phyloP scores from a whole-genome alignment of 345 rosid species.

The Rhizophora apiculata region DNA sequence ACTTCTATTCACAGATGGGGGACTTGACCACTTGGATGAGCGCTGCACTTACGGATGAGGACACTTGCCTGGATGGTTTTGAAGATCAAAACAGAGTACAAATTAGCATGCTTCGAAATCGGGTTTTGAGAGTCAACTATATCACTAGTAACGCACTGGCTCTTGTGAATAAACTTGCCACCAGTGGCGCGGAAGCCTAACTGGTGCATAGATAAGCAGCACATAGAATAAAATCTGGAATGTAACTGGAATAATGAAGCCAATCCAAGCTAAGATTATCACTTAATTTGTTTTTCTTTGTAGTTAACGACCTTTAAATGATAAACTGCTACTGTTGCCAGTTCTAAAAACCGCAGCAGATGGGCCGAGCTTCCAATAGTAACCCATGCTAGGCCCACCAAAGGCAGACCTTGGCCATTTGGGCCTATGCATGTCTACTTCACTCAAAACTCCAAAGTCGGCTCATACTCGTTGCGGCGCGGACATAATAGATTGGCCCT shows the following conservation, averaged over 20 bases:
- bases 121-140: conserved; percentile 45
- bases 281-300: too few species aligned
- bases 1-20: conserved; percentile 53
- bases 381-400: too few species aligned
- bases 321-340: too few species aligned
- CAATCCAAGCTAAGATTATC: neutral
- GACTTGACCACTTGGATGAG: conserved; percentile 72
- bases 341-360: too few species aligned
- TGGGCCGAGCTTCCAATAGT: too few species aligned
- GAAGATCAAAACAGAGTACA: conserved; percentile 30
- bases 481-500: too few species aligned
- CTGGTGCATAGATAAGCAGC: conserved; percentile 6
- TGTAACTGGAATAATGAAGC: neutral
- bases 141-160: conserved; percentile 79
- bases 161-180: conserved; percentile 65
- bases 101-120: conserved; percentile 30
- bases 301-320: too few species aligned
- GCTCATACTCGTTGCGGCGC: too few species aligned
- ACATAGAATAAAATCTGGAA: too few species aligned
- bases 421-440: too few species aligned
- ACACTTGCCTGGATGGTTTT: conserved; percentile 82
- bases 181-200: conserved; percentile 37
- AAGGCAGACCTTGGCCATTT: too few species aligned
- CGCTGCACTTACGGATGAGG: conserved; percentile 59
- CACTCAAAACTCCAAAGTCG: too few species aligned